phyloP scores from a whole-genome alignment of 208 protist genomes.

The Leishmania arabica region DNA sequence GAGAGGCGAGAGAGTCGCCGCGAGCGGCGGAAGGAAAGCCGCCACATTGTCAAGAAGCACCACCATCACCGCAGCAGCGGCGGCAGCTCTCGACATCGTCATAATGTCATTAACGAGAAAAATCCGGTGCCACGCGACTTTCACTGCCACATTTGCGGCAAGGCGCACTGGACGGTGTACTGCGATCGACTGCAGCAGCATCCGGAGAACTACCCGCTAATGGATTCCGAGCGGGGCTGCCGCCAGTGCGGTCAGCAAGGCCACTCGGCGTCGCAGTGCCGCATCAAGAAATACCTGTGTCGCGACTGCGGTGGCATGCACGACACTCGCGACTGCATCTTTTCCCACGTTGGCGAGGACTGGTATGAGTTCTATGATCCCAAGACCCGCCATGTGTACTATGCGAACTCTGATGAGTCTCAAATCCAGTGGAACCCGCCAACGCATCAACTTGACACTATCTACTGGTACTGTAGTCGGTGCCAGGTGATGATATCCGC shows the following conservation, averaged over 20 bases:
- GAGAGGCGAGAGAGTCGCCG: slow-evolving; percentile 19
- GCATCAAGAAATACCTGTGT: slow-evolving; percentile 64
- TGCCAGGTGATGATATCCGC: slow-evolving; percentile 67
- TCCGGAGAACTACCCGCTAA: slow-evolving; percentile 59
- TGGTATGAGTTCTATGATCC: slow-evolving; percentile 90
- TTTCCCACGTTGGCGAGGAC: slow-evolving; percentile 71
- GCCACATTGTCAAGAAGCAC: slow-evolving; percentile 13
- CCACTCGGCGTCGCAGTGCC: slow-evolving; percentile 66
- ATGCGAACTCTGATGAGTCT: slow-evolving; percentile 68
- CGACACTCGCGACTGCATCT: slow-evolving; percentile 78
- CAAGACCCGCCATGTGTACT: slow-evolving; percentile 65
- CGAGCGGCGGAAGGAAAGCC: slow-evolving; percentile 18
- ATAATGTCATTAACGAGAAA: slow-evolving; percentile 1
- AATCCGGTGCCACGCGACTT: slow-evolving; percentile 45
- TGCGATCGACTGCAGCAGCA: slow-evolving; percentile 53
- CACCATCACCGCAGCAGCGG: slow-evolving; percentile 19
- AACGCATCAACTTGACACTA: slow-evolving; percentile 70
- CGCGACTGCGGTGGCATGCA: slow-evolving; percentile 86
- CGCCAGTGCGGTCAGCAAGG: slow-evolving; percentile 78
- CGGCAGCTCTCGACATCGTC: neutral
- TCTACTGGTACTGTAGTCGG: slow-evolving; percentile 79
- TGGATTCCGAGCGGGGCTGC: slow-evolving; percentile 67
- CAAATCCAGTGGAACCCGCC: slow-evolving; percentile 73
- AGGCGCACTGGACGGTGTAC: slow-evolving; percentile 83
- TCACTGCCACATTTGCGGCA: slow-evolving; percentile 80